Evolutionary conservation across 192 early-diverging fungal genomes (phyloP).

Genomic region (Phycomyces blakesleeanus): DNA sequence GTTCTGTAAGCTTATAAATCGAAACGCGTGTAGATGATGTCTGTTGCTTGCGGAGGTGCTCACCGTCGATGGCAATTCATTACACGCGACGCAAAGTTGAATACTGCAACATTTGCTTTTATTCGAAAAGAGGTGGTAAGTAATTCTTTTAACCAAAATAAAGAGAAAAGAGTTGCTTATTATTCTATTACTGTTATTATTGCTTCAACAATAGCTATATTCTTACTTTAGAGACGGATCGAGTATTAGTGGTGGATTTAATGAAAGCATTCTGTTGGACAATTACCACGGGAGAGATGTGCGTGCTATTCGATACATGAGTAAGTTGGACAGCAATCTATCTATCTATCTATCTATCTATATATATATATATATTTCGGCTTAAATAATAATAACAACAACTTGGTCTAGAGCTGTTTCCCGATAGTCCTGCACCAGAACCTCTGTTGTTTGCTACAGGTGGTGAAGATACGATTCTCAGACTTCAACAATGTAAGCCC

Average conservation of each 20-base stretch:
- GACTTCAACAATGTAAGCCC: constrained; percentile 50
- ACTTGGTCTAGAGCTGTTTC: constrained; percentile 16
- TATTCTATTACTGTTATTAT: too few relatives aligned
- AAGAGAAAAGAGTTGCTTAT: too few relatives aligned
- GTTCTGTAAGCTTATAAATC: background rate
- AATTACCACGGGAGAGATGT: constrained; percentile 63
- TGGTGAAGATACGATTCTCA: constrained; percentile 52
- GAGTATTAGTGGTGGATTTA: constrained; percentile 39
- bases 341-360: background rate
- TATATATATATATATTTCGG: background rate
- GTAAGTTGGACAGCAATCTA: constrained; percentile 13
- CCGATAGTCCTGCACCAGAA: constrained; percentile 1
- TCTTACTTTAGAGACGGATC: constrained; percentile 42
- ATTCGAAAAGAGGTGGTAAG: constrained; percentile 52
- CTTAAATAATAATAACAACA: too few relatives aligned
- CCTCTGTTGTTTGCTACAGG: constrained; percentile 54
- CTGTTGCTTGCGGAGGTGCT: constrained; percentile 71
- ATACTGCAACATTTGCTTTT: constrained; percentile 54
- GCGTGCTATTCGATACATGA: constrained; percentile 48
- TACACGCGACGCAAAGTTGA: constrained; percentile 41
- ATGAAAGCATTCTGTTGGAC: constrained; percentile 55
- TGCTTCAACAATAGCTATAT: constrained; percentile 39
- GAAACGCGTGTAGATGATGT: constrained; percentile 41
- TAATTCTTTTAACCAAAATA: background rate
- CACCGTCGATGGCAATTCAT: constrained; percentile 69